Conservation (phyloP, 768 basidiomycete genomes). For the Thelephora ganbajun region DNA sequence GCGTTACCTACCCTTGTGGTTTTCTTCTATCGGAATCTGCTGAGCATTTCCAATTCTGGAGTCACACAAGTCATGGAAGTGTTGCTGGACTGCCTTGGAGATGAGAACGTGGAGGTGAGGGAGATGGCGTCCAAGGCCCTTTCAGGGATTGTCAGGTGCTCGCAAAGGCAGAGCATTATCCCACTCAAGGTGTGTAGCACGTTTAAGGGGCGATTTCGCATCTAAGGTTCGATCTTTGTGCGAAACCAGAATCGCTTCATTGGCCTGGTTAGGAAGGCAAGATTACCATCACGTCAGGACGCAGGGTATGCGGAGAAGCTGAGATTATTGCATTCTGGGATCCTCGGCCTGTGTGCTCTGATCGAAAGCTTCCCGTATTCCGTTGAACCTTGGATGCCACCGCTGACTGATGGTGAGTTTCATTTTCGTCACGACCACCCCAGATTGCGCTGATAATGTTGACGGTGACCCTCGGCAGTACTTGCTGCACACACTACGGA, state of each 20-base stretch:
- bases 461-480: slow-evolving; percentile 24
- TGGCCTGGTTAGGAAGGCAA: slow-evolving; percentile 40
- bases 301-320: slow-evolving; percentile 60
- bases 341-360: slow-evolving; percentile 34
- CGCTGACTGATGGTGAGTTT: slow-evolving; percentile 56
- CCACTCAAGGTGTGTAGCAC: slow-evolving; percentile 56
- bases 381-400: slow-evolving; percentile 38
- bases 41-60: slow-evolving; percentile 55
- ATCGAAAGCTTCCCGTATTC: slow-evolving; percentile 47
- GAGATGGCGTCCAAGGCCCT: slow-evolving; percentile 82
- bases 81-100: slow-evolving; percentile 68
- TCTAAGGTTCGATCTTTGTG: slow-evolving; percentile 2
- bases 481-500: slow-evolving; percentile 70
- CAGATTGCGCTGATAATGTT: background rate
- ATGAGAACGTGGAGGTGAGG: slow-evolving; percentile 88
- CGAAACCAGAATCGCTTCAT: slow-evolving; percentile 64
- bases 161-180: slow-evolving; percentile 77
- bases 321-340: slow-evolving; percentile 60
- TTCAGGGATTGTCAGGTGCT: slow-evolving; percentile 78
- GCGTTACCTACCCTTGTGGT: slow-evolving; percentile 79
- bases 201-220: background rate
- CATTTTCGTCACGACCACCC: background rate
- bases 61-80: slow-evolving; percentile 70
- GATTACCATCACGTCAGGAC: slow-evolving; percentile 56
- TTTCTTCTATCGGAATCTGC: slow-evolving; percentile 83